Conservation (phyloP, 768 basidiomycete genomes). For the Pleurotus tuoliensis region DNA sequence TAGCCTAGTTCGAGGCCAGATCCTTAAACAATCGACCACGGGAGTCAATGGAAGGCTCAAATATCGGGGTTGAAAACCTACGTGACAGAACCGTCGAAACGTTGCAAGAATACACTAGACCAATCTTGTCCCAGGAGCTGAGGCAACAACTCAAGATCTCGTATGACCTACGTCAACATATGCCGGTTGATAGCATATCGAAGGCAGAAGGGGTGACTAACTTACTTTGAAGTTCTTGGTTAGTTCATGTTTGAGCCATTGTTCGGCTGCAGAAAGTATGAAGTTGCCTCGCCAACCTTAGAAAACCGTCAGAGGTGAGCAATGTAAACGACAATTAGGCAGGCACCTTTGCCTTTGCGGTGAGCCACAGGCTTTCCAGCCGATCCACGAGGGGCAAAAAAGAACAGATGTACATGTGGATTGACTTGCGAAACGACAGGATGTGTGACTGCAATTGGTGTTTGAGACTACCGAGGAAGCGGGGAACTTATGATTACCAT, state of each 20-base stretch:
- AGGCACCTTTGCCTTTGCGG: constrained; percentile 82
- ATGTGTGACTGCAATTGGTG: constrained; percentile 62
- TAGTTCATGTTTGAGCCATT: constrained; percentile 92
- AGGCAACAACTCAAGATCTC: constrained; percentile 95
- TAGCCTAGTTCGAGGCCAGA: constrained; percentile 82
- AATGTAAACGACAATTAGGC: neutral
- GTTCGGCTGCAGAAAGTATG: constrained; percentile 86
- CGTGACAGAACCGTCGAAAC: constrained; percentile 88
- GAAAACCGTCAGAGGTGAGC: neutral
- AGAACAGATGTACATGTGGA: constrained; percentile 88
- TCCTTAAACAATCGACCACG: constrained; percentile 36
- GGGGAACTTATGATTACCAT: constrained; percentile 41
- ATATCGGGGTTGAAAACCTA: constrained; percentile 34
- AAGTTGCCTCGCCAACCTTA: constrained; percentile 95
- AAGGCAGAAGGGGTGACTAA: constrained; percentile 12
- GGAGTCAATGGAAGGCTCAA: constrained; percentile 21
- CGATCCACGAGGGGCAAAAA: constrained; percentile 87
- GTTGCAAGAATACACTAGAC: constrained; percentile 94
- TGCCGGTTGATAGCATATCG: constrained; percentile 8
- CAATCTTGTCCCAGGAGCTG: constrained; percentile 90
- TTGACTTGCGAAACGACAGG: constrained; percentile 95
- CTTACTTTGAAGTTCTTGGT: constrained; percentile 92
- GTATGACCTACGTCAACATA: constrained; percentile 57
- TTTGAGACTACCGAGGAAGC: constrained; percentile 3
- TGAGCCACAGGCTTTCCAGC: constrained; percentile 93